phyloP scores from a whole-genome alignment of 2,329 filamentous ascomycete genomes.

The Alternaria novae-zelandiae region DNA sequence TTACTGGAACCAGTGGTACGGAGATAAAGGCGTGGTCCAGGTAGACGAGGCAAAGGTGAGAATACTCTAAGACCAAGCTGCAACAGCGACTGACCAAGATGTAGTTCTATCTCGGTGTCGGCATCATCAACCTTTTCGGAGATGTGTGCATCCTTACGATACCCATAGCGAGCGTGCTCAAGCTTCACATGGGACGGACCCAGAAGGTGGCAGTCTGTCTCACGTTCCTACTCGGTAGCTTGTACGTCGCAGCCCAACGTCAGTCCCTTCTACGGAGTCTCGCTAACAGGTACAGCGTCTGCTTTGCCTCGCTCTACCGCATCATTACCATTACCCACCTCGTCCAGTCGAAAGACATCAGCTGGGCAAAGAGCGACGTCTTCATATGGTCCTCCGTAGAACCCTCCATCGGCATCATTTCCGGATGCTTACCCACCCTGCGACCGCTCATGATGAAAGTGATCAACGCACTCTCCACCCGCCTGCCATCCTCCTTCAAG shows the following conservation, averaged over 20 bases:
- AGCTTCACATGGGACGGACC: constrained; percentile 21
- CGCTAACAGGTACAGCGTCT: constrained; percentile 10
- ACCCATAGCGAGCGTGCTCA: constrained; percentile 13
- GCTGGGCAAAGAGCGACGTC: constrained; percentile 37
- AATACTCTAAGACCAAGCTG: neutral
- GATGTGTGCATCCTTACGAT: constrained; percentile 23
- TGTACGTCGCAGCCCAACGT: constrained; percentile 9
- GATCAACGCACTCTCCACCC: constrained; percentile 14
- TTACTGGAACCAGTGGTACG: constrained; percentile 5
- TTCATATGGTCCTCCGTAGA: constrained; percentile 38
- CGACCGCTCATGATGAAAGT: constrained; percentile 25
- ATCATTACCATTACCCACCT: constrained; percentile 32
- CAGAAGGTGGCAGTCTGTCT: constrained; percentile 33
- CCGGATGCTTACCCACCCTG: constrained; percentile 32
- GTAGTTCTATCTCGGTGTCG: constrained; percentile 32
- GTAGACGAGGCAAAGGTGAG: constrained; percentile 30
- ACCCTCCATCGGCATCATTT: constrained; percentile 35
- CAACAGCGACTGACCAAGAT: neutral
- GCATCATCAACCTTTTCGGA: constrained; percentile 33
- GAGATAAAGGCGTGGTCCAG: constrained; percentile 16
- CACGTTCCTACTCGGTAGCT: constrained; percentile 34
- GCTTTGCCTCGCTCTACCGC: constrained; percentile 35
- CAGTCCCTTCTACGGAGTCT: neutral
- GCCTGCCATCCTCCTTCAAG: constrained; percentile 15
- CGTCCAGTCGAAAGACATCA: constrained; percentile 27